phyloP scores from a whole-genome alignment of 768 basidiomycete species.

The Kockovaella imperatae region DNA sequence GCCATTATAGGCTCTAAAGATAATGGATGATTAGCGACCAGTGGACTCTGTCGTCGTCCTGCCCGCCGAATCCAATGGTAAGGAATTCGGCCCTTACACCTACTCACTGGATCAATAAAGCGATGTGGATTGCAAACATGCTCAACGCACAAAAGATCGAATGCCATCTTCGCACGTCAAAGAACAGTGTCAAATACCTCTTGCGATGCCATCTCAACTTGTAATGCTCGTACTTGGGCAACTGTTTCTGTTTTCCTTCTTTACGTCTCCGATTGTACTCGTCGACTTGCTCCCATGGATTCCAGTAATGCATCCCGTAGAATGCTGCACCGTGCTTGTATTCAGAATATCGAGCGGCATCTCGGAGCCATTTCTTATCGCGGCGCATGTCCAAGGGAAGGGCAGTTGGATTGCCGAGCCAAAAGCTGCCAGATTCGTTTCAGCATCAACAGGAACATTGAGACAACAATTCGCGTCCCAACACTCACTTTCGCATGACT shows the following conservation, averaged over 20 bases:
- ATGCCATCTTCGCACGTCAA: constrained; percentile 10
- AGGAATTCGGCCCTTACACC: no score
- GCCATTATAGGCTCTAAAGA: background rate
- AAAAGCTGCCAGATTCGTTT: no score
- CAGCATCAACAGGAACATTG: no score
- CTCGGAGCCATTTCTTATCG: constrained; percentile 4
- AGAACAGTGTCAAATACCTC: constrained; percentile 4
- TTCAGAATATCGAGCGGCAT: constrained; percentile 3
- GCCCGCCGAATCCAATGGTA: no score
- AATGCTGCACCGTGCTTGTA: background rate
- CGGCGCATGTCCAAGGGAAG: no score
- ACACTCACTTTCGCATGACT: no score
- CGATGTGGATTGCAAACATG: constrained; percentile 7
- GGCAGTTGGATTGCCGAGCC: no score
- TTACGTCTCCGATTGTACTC: background rate
- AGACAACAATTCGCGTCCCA: no score
- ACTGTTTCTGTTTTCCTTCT: background rate
- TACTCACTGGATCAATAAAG: constrained; percentile 13
- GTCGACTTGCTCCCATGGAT: constrained; percentile 1
- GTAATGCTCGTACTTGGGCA: background rate
- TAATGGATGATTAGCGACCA: no score
- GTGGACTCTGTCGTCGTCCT: no score
- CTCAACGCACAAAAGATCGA: constrained; percentile 6
- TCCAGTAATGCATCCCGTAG: background rate
- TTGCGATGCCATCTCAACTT: background rate